Conservation (phyloP, 331 rosid genomes). For the Dryas integrifolia region DNA sequence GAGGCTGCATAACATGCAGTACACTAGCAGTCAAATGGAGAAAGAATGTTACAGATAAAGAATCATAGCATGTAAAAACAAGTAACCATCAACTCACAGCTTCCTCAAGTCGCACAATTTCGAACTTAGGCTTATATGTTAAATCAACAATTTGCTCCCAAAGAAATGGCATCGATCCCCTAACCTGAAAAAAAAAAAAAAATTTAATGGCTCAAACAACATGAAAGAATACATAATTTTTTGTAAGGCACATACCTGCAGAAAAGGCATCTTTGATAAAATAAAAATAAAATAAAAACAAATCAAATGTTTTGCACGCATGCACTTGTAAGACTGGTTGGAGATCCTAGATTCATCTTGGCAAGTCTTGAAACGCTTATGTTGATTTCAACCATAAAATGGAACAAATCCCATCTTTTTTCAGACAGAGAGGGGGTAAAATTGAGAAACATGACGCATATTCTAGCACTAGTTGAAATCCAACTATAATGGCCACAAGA, state of each 20-base stretch:
- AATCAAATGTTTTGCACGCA: background rate
- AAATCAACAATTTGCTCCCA: conserved; percentile 96
- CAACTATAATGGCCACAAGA: background rate
- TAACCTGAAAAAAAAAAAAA: conserved; percentile 51
- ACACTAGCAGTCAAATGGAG: conserved; percentile 36
- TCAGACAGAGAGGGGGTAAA: background rate
- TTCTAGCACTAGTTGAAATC: background rate
- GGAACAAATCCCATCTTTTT: background rate
- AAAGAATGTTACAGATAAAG: conserved; percentile 18
- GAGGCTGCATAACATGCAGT: conserved; percentile 57
- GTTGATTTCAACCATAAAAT: background rate
- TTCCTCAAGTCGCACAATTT: conserved; percentile 68
- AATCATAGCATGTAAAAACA: conserved; percentile 23
- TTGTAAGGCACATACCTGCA: background rate
- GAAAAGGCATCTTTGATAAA: background rate
- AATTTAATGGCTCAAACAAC: background rate
- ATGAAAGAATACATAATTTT: background rate
- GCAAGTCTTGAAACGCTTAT: background rate
- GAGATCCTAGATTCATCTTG: background rate
- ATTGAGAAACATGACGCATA: background rate
- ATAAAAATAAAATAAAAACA: background rate
- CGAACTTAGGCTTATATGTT: conserved; percentile 90
- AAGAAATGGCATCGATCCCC: conserved; percentile 87
- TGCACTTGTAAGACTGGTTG: background rate
- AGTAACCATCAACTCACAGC: conserved; percentile 56